Evolutionary conservation across 176 grass and related monocot genomes (phyloP), one percentile per base, ranked within the genome.

Genomic region (Puya raimondii): DNA sequence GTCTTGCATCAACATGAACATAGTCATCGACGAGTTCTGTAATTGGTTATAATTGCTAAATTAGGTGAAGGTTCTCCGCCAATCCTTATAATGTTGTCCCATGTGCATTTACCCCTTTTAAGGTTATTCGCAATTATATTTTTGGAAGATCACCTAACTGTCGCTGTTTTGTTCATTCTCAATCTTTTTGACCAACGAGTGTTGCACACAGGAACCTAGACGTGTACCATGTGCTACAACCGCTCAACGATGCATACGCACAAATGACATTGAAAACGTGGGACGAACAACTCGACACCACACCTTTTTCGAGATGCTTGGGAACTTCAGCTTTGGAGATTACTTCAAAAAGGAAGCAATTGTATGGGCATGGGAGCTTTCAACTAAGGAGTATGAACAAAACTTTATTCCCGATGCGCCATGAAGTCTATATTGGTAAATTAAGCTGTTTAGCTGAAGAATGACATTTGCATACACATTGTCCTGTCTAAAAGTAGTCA

Each of bases 261-360:
- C 93, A 69, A 97, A 92, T 78, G 93, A 97, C 53, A 83, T 97
- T 58, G 93, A 97, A 79, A 97, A 97, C 64, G 93, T 97, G 59
- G 93, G 93, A 52, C 69, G 53, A 18, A 97, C 93, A 2, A 69
- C 77, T 68, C 93, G 93, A 27, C 93, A 97, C 68, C 93, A 97
- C 70, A 97, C 93, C 26, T 97, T 97, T 67, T 97, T 97, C 87
- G 93, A 97, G 77, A 97, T 97, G 89, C 93, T 97, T 65, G 93
- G 93, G 23, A 97, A 97, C 86, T 97, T 97, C 76, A 97, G 93
- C 67, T 97, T 97, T 83, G 89, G 93, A 3, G 89, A 92, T 83
- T 97, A 97, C 79, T 97, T 92, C 82, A 97, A 97, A 85, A 92
- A 90, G 76, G 93, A 92, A 71, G 93, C 93, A 48, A 83, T 87